phyloP scores from a whole-genome alignment of 2,329 filamentous ascomycete species.

The Penicillium sp. region DNA sequence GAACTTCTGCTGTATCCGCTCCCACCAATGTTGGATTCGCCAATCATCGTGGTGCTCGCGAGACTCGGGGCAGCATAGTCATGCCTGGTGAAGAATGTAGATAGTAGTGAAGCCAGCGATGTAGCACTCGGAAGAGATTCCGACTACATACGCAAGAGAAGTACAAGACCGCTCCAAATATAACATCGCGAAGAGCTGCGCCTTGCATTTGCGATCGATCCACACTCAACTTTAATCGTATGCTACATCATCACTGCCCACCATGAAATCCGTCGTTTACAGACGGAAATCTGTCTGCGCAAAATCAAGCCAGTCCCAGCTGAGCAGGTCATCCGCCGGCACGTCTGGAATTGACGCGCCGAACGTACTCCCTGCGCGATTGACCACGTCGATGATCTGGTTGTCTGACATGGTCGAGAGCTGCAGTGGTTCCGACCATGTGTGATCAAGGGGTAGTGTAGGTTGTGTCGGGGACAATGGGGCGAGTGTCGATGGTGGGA shows the following conservation, averaged over 20 bases:
- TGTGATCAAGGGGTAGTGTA: conserved; percentile 28
- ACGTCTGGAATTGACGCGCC: conserved; percentile 52
- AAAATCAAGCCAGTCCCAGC: conserved; percentile 53
- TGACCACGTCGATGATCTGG: conserved; percentile 61
- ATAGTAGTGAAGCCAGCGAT: no score
- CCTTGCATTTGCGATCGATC: background rate
- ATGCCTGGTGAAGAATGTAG: conserved; percentile 3
- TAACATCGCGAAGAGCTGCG: background rate
- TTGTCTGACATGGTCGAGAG: conserved; percentile 66
- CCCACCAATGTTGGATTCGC: conserved; percentile 12
- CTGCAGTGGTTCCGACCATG: conserved; percentile 52
- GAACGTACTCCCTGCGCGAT: conserved; percentile 56
- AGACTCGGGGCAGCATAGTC: conserved; percentile 10
- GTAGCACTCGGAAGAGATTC: no score
- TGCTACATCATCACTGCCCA: no score
- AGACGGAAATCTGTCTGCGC: conserved; percentile 28
- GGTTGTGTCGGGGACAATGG: conserved; percentile 22
- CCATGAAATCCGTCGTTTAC: conserved; percentile 1
- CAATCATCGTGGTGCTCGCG: conserved; percentile 13
- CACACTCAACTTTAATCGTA: no score
- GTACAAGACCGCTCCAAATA: no score
- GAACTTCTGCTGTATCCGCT: background rate
- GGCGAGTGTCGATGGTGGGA: conserved; percentile 10
- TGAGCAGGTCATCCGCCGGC: conserved; percentile 55
- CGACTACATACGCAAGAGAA: no score